These are phyloP conservation scores for Sonneratia caseolaris DNA, from an alignment of 345 rosid species.

Conservation along the genomic window DNA sequence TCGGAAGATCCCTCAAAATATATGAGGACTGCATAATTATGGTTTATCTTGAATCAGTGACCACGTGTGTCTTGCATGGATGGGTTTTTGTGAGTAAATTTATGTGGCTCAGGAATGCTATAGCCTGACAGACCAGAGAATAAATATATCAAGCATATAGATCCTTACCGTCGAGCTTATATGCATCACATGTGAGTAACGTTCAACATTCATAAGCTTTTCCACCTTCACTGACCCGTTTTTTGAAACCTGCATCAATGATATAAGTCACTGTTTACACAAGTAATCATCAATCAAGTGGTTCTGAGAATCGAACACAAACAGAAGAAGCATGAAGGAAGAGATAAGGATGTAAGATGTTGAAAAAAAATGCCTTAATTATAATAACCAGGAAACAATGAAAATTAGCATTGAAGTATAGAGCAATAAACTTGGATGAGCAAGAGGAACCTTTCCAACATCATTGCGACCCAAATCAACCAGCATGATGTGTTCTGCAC, in stretches of 20 bases:
- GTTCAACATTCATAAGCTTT: conserved; percentile 80
- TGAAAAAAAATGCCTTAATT: not conserved
- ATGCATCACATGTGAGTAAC: conserved; percentile 92
- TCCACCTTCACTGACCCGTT: conserved; percentile 79
- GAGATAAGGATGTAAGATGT: not conserved
- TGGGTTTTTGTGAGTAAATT: not conserved
- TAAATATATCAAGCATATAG: not conserved
- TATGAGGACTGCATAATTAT: not conserved
- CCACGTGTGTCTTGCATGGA: not conserved
- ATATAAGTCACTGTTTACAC: not conserved
- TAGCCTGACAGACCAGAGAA: not conserved
- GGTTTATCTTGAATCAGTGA: not conserved
- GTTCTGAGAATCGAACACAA: not conserved
- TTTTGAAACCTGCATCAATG: conserved; percentile 49
- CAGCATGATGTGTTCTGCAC: conserved; percentile 86
- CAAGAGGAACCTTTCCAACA: conserved; percentile 56
- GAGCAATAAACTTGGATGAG: not conserved
- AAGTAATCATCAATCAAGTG: not conserved
- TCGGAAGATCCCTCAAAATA: not conserved
- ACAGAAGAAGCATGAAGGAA: not conserved
- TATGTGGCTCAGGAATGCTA: not conserved
- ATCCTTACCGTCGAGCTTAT: conserved; percentile 81
- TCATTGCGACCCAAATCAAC: conserved; percentile 89
- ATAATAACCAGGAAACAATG: not conserved
- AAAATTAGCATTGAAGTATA: not conserved